Percentiles rank a stretch among this genome's conserved stretches.
phyloP scores from a whole-genome alignment of 768 basidiomycete genomes.

The Auriculariales sp. region DNA sequence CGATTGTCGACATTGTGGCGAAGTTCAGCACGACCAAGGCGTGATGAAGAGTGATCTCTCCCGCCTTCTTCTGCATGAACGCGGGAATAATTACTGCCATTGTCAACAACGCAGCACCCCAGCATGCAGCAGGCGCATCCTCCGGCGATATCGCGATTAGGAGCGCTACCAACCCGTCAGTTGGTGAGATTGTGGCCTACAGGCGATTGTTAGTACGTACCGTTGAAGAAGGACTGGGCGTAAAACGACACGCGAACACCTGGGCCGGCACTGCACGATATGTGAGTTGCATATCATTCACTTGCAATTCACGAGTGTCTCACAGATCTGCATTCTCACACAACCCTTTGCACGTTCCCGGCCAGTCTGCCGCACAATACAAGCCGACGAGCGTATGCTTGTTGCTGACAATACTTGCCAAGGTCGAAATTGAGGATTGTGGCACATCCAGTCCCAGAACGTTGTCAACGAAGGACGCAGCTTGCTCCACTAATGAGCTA shows the following conservation, averaged over 20 bases:
- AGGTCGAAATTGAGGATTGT: neutral
- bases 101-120: slow-evolving; percentile 6
- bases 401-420: neutral
- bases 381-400: neutral
- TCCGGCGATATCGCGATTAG: neutral
- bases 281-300: neutral
- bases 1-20: slow-evolving; percentile 5
- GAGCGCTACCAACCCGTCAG: neutral
- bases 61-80: slow-evolving; percentile 2
- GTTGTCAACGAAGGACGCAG: no score
- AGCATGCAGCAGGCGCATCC: neutral
- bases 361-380: neutral
- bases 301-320: neutral
- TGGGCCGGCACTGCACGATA: neutral
- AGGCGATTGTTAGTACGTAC: neutral
- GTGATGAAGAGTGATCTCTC: slow-evolving; percentile 6
- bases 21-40: slow-evolving; percentile 7
- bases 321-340: neutral
- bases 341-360: neutral
- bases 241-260: slow-evolving; percentile 1
- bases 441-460: neutral
- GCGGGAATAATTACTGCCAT: slow-evolving; percentile 6
- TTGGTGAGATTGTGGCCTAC: neutral
- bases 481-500: no score
- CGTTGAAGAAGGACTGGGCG: neutral